phyloP scores from a whole-genome alignment of 2,329 filamentous ascomycete genomes.

The Parastagonospora nodorum region DNA sequence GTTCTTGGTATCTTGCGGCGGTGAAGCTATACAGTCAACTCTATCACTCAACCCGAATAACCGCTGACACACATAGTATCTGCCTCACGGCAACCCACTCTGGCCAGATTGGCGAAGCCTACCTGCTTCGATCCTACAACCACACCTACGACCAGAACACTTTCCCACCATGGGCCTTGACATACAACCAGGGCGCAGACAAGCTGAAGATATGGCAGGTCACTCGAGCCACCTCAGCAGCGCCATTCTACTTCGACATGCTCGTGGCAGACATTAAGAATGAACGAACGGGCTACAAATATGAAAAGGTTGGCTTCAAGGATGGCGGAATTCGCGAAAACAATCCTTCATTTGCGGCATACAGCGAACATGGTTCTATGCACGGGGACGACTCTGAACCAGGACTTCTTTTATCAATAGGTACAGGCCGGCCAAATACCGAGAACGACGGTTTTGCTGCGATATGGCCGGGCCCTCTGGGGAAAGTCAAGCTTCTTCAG shows the following conservation, averaged over 20 bases:
- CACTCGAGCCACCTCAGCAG: slow-evolving; percentile 58
- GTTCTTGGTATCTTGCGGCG: too few species aligned
- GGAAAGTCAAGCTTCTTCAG: slow-evolving; percentile 47
- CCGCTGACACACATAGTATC: slow-evolving; percentile 33
- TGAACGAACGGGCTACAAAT: slow-evolving; percentile 34
- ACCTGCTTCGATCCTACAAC: slow-evolving; percentile 55
- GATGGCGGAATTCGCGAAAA: slow-evolving; percentile 58
- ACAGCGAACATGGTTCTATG: slow-evolving; percentile 53
- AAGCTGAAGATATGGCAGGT: slow-evolving; percentile 57
- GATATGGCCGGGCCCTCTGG: slow-evolving; percentile 53
- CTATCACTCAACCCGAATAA: background rate
- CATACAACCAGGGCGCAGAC: slow-evolving; percentile 56
- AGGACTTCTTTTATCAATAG: slow-evolving; percentile 53
- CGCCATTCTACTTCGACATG: slow-evolving; percentile 59
- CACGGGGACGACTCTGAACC: slow-evolving; percentile 51
- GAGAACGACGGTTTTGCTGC: slow-evolving; percentile 54
- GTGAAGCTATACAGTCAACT: background rate
- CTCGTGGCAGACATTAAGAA: slow-evolving; percentile 50
- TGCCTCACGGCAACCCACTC: slow-evolving; percentile 57
- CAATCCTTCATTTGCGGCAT: slow-evolving; percentile 55
- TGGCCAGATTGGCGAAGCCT: slow-evolving; percentile 53
- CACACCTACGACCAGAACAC: slow-evolving; percentile 51
- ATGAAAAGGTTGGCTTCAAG: slow-evolving; percentile 51
- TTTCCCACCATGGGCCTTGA: slow-evolving; percentile 52
- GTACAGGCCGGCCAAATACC: slow-evolving; percentile 53